Conservation (phyloP, 2,329 filamentous ascomycete species). For the Penicillium sp. region DNA sequence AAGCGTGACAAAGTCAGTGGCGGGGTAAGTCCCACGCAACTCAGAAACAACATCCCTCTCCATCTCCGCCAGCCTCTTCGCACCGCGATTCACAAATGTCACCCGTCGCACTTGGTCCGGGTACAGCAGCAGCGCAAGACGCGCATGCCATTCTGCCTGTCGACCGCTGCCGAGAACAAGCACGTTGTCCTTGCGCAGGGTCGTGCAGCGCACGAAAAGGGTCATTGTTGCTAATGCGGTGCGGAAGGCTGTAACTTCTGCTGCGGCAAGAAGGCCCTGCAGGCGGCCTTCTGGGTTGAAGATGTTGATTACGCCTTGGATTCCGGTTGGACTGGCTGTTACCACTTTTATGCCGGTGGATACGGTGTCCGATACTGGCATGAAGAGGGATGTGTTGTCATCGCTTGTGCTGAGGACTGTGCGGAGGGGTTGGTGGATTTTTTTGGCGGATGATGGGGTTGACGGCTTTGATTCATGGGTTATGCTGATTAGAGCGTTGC, state of each 20-base stretch:
- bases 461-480: conserved; percentile 28
- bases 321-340: conserved; percentile 48
- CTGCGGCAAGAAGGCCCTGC: conserved; percentile 68
- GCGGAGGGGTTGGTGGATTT: conserved; percentile 46
- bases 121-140: conserved; percentile 50
- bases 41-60: conserved; percentile 29
- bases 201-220: conserved; percentile 52
- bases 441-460: conserved; percentile 22
- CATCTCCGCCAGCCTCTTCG: conserved; percentile 56
- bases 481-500: conserved; percentile 33
- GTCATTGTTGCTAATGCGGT: conserved; percentile 71
- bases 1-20: conserved; percentile 30
- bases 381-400: conserved; percentile 63
- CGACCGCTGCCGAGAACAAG: conserved; percentile 51
- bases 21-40: conserved; percentile 38
- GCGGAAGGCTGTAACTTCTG: conserved; percentile 74
- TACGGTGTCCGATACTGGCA: conserved; percentile 64
- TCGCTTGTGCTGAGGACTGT: conserved; percentile 40
- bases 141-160: conserved; percentile 51
- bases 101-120: conserved; percentile 55
- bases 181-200: conserved; percentile 32
- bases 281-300: conserved; percentile 62
- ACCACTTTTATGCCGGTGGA: conserved; percentile 72
- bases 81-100: conserved; percentile 70
- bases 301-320: conserved; percentile 67